phyloP scores from a whole-genome alignment of 371 early-diverging fungal species.

The Nosema muscidifuracis region DNA sequence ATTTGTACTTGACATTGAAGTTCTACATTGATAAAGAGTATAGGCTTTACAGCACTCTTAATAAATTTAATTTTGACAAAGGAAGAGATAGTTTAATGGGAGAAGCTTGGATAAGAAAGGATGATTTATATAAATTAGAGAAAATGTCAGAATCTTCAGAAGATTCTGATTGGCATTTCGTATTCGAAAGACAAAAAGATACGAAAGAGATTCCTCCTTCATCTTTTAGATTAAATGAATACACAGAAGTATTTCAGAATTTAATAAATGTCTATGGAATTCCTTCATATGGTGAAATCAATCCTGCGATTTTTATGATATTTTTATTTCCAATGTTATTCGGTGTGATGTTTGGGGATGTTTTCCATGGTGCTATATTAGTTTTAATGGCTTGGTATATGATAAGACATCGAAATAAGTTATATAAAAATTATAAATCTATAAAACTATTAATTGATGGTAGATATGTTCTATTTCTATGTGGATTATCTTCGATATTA shows the following conservation, averaged over 20 bases:
- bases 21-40: slow-evolving; percentile 56
- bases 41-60: slow-evolving; percentile 57
- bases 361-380: slow-evolving; percentile 83
- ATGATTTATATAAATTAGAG: slow-evolving; percentile 41
- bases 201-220: slow-evolving; percentile 69
- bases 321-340: slow-evolving; percentile 97
- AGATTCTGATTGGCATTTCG: slow-evolving; percentile 49
- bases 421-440: slow-evolving; percentile 68
- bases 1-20: slow-evolving; percentile 47
- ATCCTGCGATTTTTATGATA: slow-evolving; percentile 91
- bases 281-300: slow-evolving; percentile 94
- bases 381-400: slow-evolving; percentile 70
- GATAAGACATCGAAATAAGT: slow-evolving; percentile 69
- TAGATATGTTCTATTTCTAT: slow-evolving; percentile 87
- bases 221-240: slow-evolving; percentile 82
- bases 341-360: slow-evolving; percentile 99
- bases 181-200: slow-evolving; percentile 44
- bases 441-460: slow-evolving; percentile 81
- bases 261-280: slow-evolving; percentile 95
- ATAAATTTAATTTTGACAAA: slow-evolving; percentile 42
- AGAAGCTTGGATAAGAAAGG: slow-evolving; percentile 57
- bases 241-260: slow-evolving; percentile 86
- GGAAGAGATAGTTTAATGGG: slow-evolving; percentile 55
- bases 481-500: slow-evolving; percentile 88
- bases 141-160: slow-evolving; percentile 40